phyloP scores from a whole-genome alignment of 2,329 filamentous ascomycete species.

The Mollisia scopiformis region DNA sequence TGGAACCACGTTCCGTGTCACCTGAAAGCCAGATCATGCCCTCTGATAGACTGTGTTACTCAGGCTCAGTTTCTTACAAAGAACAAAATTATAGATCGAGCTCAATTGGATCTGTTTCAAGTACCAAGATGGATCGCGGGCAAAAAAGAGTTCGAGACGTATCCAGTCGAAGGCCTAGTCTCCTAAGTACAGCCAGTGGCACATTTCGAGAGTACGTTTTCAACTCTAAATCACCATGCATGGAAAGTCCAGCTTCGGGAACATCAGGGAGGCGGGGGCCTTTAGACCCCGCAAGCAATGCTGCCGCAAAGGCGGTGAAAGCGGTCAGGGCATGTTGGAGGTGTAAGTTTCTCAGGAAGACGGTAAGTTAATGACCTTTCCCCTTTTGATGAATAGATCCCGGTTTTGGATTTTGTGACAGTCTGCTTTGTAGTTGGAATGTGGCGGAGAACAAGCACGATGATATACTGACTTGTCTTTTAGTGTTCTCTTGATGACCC shows the following conservation, averaged over 20 bases:
- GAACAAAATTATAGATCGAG: too few relatives aligned
- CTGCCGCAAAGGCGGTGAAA: background rate
- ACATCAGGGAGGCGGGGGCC: background rate
- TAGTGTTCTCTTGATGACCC: background rate
- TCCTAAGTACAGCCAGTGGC: background rate
- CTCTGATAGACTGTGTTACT: too few relatives aligned
- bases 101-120: background rate
- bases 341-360: background rate
- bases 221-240: background rate
- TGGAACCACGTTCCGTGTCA: background rate
- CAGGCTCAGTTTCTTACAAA: too few relatives aligned
- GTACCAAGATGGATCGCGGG: background rate
- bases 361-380: background rate
- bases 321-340: background rate
- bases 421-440: too few relatives aligned
- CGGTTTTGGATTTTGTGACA: too few relatives aligned
- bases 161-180: background rate
- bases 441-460: too few relatives aligned
- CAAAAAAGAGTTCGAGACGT: background rate
- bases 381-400: too few relatives aligned
- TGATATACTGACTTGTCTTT: background rate
- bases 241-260: background rate
- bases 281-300: background rate
- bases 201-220: background rate
- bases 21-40: too few relatives aligned